Conservation (phyloP, 2,329 filamentous ascomycete species). For the Colletotrichum sojae region DNA sequence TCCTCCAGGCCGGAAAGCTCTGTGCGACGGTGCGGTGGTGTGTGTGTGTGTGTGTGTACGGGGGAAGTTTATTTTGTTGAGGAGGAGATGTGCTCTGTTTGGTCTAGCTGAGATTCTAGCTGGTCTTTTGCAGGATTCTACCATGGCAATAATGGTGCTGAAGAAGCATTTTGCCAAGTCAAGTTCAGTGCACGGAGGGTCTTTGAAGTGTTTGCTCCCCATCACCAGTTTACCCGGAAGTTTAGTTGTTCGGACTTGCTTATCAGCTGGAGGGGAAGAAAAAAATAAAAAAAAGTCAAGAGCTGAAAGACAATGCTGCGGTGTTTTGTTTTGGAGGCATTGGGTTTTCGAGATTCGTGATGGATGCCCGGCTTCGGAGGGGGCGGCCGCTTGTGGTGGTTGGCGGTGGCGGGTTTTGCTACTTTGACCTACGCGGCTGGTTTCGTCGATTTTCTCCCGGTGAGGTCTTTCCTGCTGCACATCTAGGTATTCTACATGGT, state of each 20-base stretch:
- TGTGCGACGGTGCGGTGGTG: slow-evolving; percentile 2
- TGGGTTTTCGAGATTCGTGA: background rate
- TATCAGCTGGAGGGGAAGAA: no score
- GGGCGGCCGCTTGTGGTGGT: background rate
- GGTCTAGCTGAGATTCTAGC: background rate
- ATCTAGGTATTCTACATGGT: no score
- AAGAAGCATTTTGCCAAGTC: no score
- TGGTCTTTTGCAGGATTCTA: background rate
- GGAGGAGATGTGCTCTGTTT: slow-evolving; percentile 9
- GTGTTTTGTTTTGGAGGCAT: background rate
- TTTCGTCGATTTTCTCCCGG: slow-evolving; percentile 24
- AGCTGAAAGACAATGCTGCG: no score
- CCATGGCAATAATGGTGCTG: slow-evolving; percentile 5
- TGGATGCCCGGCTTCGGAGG: background rate
- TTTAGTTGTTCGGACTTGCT: no score
- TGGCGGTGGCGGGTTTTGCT: slow-evolving; percentile 7
- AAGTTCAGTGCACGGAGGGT: no score
- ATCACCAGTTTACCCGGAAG: no score
- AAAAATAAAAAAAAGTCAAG: no score
- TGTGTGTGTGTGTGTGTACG: background rate
- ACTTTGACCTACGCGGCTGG: slow-evolving; percentile 12
- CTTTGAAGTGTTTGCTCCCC: no score
- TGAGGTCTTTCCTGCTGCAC: background rate
- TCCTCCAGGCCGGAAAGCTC: background rate
- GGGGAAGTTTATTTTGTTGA: slow-evolving; percentile 37